phyloP scores from a whole-genome alignment of 768 basidiomycete species.

The Hypholoma sublateritium region DNA sequence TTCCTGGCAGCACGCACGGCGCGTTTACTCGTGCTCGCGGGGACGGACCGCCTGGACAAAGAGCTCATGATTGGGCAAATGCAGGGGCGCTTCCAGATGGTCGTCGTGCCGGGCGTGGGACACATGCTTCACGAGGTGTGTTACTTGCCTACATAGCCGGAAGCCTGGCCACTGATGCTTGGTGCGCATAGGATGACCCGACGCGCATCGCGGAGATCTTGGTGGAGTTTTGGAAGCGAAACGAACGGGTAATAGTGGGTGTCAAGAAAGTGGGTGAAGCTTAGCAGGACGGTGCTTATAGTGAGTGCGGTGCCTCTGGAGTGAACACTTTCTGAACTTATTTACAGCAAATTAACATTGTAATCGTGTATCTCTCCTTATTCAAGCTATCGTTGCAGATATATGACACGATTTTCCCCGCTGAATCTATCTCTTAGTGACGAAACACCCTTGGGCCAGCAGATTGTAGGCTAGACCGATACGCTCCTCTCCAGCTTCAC shows the following conservation, averaged over 20 bases:
- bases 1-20: slow-evolving; percentile 82
- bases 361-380: too few species aligned
- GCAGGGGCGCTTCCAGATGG: slow-evolving; percentile 95
- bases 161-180: not conserved
- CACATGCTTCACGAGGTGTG: slow-evolving; percentile 93
- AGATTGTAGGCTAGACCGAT: too few species aligned
- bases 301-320: too few species aligned
- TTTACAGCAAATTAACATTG: too few species aligned
- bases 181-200: slow-evolving; percentile 75
- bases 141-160: not conserved
- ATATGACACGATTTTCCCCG: too few species aligned
- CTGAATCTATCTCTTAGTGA: too few species aligned
- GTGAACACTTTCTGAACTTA: too few species aligned
- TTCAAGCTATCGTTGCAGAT: too few species aligned
- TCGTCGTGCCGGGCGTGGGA: slow-evolving; percentile 82
- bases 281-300: too few species aligned
- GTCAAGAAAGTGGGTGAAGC: slow-evolving; percentile 58
- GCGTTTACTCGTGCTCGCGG: slow-evolving; percentile 86
- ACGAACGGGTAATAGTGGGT: slow-evolving; percentile 67
- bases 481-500: too few species aligned
- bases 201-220: slow-evolving; percentile 74
- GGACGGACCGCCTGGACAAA: slow-evolving; percentile 89
- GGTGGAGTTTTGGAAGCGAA: slow-evolving; percentile 89
- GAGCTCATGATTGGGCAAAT: slow-evolving; percentile 96
- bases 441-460: too few species aligned